phyloP scores from a whole-genome alignment of 192 early-diverging fungal genomes.

The Dissophora globulifera region DNA sequence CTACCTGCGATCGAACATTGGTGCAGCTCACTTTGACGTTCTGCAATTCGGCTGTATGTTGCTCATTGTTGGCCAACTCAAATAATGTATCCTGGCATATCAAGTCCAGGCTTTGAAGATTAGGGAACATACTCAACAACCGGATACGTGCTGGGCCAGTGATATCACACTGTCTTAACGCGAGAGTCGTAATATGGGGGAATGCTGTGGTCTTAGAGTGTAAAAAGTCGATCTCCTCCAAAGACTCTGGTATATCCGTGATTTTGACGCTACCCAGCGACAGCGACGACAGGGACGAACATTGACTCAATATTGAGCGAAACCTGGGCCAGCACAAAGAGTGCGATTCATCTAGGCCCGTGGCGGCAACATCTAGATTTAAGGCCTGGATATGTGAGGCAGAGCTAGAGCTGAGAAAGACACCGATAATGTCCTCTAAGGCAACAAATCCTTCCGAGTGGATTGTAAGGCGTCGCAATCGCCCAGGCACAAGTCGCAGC shows the following conservation, averaged over 20 bases:
- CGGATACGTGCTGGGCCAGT: constrained; percentile 5
- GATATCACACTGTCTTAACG: constrained; percentile 22
- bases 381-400: constrained; percentile 5
- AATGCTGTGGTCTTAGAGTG: constrained; percentile 18
- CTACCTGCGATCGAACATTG: constrained; percentile 7
- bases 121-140: constrained; percentile 25
- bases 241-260: constrained; percentile 15
- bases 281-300: constrained; percentile 7
- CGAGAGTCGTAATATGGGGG: constrained; percentile 11
- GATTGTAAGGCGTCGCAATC: constrained; percentile 6
- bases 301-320: constrained; percentile 1
- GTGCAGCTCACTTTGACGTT: constrained; percentile 4
- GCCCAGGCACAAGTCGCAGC: background rate
- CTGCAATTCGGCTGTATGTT: background rate
- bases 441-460: constrained; percentile 26
- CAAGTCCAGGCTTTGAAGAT: constrained; percentile 5
- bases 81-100: constrained; percentile 10
- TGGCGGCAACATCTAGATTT: constrained; percentile 9
- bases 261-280: constrained; percentile 14
- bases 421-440: constrained; percentile 17
- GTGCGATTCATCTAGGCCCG: constrained; percentile 19
- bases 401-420: background rate
- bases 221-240: constrained; percentile 20
- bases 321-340: constrained; percentile 19
- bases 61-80: background rate